Evolutionary conservation across 441 rosid species (phyloP).

Genomic region (Croton setiger): DNA sequence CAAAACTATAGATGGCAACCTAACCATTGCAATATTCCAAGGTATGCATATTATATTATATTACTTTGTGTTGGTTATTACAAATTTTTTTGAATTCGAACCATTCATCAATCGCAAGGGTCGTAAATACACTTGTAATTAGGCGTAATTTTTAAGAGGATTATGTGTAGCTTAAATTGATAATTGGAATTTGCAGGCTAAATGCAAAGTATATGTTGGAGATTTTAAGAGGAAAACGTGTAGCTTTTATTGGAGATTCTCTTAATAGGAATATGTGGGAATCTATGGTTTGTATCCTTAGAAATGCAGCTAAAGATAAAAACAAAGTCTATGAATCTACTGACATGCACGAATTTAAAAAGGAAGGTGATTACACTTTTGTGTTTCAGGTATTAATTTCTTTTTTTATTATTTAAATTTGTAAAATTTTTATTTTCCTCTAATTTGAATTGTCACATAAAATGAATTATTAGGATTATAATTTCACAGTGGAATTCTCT

Average conservation of each 20-base stretch:
- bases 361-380: constrained; percentile 48
- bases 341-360: constrained; percentile 46
- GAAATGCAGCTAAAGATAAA: constrained; percentile 40
- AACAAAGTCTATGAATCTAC: constrained; percentile 49
- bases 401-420: no score
- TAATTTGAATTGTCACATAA: no score
- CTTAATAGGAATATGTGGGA: constrained; percentile 77
- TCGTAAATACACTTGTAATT: no score
- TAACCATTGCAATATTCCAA: constrained; percentile 53
- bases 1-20: constrained; percentile 66
- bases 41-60: constrained; percentile 39
- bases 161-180: no score
- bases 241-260: constrained; percentile 69
- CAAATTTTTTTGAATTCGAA: no score
- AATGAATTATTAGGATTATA: constrained; percentile 60
- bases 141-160: no score
- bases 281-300: constrained; percentile 58
- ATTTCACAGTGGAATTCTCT: constrained; percentile 62
- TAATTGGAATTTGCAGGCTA: constrained; percentile 34
- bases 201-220: constrained; percentile 47
- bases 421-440: background rate
- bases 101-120: no score
- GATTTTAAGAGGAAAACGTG: constrained; percentile 55
- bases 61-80: no score
- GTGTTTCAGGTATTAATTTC: constrained; percentile 37